These are phyloP conservation scores for Coemansia sp. DNA, from an alignment of 192 early-diverging fungal genomes.

Conservation along the genomic window DNA sequence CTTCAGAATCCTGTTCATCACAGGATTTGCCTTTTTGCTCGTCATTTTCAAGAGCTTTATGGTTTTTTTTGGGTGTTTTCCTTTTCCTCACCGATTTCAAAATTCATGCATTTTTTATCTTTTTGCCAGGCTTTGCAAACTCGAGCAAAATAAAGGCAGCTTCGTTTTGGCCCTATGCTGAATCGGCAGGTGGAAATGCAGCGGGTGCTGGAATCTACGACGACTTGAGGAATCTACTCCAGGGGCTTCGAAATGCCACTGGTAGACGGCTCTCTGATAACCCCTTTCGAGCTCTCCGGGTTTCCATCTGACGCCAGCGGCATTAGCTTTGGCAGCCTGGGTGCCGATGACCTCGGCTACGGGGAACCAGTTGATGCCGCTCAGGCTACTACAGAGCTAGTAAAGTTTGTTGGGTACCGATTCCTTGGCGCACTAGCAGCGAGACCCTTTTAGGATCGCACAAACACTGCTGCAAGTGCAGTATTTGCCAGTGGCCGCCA, in stretches of 20 bases:
- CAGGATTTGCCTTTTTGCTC: too few relatives aligned
- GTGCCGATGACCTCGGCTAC: constrained; percentile 18
- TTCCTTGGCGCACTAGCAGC: constrained; percentile 60
- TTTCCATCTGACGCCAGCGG: background rate
- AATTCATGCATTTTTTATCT: too few relatives aligned
- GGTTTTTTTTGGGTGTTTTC: too few relatives aligned
- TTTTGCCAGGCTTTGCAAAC: too few relatives aligned
- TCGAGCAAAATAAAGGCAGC: too few relatives aligned
- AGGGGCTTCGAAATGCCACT: background rate
- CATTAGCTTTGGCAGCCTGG: constrained; percentile 10
- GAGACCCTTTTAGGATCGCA: constrained; percentile 63
- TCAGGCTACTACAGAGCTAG: constrained; percentile 58
- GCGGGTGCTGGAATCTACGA: too few relatives aligned
- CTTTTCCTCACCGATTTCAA: too few relatives aligned
- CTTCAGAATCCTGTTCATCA: too few relatives aligned
- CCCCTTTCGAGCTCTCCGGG: constrained; percentile 12
- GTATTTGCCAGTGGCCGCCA: constrained; percentile 45
- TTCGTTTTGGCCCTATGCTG: too few relatives aligned
- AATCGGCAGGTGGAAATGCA: too few relatives aligned
- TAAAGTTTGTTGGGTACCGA: constrained; percentile 62
- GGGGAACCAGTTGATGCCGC: constrained; percentile 28
- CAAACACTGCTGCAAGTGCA: constrained; percentile 77
- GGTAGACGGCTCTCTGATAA: background rate
- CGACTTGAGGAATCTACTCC: too few relatives aligned
- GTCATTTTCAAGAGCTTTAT: too few relatives aligned